phyloP scores from a whole-genome alignment of 2,329 filamentous ascomycete species.

The Exophiala sp. region DNA sequence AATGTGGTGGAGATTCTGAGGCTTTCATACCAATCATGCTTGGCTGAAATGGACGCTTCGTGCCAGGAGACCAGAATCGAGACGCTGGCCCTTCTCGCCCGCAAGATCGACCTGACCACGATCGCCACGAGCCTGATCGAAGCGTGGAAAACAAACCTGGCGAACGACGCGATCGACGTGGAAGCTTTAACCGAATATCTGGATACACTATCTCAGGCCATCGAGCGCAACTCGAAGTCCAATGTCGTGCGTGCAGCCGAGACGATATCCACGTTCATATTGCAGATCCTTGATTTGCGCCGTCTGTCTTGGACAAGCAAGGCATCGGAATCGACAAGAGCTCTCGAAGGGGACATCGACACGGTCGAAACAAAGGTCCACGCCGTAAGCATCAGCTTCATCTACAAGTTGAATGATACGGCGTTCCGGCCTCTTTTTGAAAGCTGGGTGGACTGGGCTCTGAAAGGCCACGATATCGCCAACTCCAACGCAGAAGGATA shows the following conservation, averaged over 20 bases:
- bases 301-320: constrained; percentile 34
- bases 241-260: constrained; percentile 69
- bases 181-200: constrained; percentile 39
- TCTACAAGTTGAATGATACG: constrained; percentile 93
- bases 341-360: constrained; percentile 46
- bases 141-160: constrained; percentile 63
- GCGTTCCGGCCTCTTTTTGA: constrained; percentile 88
- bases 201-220: constrained; percentile 32
- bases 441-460: constrained; percentile 76
- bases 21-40: constrained; percentile 46
- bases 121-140: constrained; percentile 66
- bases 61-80: constrained; percentile 60
- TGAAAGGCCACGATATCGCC: constrained; percentile 31
- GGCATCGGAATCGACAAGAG: constrained; percentile 32
- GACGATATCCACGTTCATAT: constrained; percentile 57
- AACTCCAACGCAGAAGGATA: background rate
- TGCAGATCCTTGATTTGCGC: constrained; percentile 49
- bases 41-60: constrained; percentile 30
- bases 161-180: constrained; percentile 57
- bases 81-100: constrained; percentile 68
- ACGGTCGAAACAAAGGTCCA: constrained; percentile 61
- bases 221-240: constrained; percentile 65
- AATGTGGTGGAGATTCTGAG: constrained; percentile 67
- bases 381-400: constrained; percentile 74
- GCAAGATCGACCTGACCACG: constrained; percentile 69